These are phyloP conservation scores for Mycosphaerella arachidis DNA, from an alignment of 2,329 filamentous ascomycete species.

Conservation along the genomic window DNA sequence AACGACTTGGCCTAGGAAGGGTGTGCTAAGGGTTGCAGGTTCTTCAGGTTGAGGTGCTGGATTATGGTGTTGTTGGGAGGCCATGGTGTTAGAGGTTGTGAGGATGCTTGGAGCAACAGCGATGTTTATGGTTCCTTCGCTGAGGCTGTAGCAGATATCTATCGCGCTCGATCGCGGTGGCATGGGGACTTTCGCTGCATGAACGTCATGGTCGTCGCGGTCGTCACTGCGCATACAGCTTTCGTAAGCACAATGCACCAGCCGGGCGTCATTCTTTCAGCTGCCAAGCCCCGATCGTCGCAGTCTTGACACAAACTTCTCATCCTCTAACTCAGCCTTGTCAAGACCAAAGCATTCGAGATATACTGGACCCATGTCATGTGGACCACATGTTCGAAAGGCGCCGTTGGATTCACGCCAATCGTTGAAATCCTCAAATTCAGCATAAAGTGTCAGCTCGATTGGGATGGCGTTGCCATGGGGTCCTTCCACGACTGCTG, in stretches of 20 bases:
- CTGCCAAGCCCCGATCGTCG: not conserved
- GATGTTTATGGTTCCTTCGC: too few relatives aligned
- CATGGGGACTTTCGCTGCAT: too few relatives aligned
- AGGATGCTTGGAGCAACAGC: too few relatives aligned
- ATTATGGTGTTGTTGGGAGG: not conserved
- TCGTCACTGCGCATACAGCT: not conserved
- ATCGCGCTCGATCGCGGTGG: too few relatives aligned
- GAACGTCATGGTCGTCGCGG: not conserved
- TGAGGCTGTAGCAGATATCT: too few relatives aligned
- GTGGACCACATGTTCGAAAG: conserved; percentile 17
- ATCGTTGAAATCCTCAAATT: conserved; percentile 12
- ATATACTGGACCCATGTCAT: conserved; percentile 19
- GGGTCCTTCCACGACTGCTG: not conserved
- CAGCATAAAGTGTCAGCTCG: conserved; percentile 8
- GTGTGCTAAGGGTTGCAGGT: not conserved
- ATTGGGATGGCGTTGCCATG: not conserved
- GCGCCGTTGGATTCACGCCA: conserved; percentile 17
- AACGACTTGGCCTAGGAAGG: conserved; percentile 3
- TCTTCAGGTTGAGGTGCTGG: not conserved
- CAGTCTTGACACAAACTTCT: conserved; percentile 35
- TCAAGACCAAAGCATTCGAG: conserved; percentile 10
- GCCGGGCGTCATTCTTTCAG: not conserved
- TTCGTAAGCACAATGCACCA: not conserved
- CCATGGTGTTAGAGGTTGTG: too few relatives aligned
- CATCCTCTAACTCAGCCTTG: conserved; percentile 17